phyloP scores from a whole-genome alignment of 345 rosid genomes.

The Arabidopsis suecica region DNA sequence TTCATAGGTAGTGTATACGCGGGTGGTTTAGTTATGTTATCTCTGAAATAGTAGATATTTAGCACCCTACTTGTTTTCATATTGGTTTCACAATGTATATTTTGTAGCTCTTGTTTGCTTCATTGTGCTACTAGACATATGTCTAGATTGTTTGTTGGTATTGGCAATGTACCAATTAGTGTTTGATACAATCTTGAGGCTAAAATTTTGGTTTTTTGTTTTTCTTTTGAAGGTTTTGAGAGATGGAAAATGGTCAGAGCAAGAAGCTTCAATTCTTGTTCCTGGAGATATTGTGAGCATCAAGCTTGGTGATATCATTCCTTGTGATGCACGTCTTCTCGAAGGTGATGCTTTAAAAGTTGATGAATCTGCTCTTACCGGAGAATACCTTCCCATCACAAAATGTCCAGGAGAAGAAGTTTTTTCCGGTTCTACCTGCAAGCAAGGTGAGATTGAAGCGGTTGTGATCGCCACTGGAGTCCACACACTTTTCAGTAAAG shows the following conservation, averaged over 20 bases:
- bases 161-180: background rate
- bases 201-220: too few species aligned
- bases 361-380: background rate
- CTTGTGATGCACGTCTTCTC: background rate
- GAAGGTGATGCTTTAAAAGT: background rate
- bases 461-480: conserved; percentile 1
- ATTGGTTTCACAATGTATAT: background rate
- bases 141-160: too few species aligned
- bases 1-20: background rate
- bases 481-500: background rate
- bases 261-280: background rate
- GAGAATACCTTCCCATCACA: background rate
- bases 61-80: conserved; percentile 1
- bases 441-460: background rate
- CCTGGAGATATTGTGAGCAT: background rate
- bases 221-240: background rate
- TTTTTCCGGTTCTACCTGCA: background rate
- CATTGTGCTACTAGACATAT: too few species aligned
- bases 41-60: background rate
- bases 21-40: background rate
- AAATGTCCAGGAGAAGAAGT: background rate
- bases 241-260: background rate
- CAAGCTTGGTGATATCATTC: background rate
- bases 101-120: too few species aligned
- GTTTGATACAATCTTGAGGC: background rate